phyloP scores from a whole-genome alignment of 1,139 yeast genomes.

The Meyerozyma elateridarum region DNA sequence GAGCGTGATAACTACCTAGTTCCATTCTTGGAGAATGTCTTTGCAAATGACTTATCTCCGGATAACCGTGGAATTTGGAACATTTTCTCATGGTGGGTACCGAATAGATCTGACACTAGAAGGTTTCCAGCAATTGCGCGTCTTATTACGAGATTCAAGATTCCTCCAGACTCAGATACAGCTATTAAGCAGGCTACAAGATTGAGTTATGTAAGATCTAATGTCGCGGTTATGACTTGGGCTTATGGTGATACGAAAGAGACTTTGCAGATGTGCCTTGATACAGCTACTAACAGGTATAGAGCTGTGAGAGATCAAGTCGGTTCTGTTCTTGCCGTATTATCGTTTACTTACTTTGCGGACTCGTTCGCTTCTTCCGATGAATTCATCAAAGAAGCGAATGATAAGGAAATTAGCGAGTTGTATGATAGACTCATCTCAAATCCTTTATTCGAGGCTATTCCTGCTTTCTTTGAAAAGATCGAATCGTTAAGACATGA shows the following conservation, averaged over 20 bases:
- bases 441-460: conserved; percentile 17
- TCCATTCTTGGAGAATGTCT: conserved; percentile 39
- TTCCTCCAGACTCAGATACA: conserved; percentile 53
- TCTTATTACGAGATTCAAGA: conserved; percentile 42
- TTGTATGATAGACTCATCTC: conserved; percentile 16
- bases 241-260: conserved; percentile 48
- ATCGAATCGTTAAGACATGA: conserved; percentile 42
- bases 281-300: conserved; percentile 56
- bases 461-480: conserved; percentile 36
- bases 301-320: conserved; percentile 70
- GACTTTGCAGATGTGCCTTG: conserved; percentile 46
- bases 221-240: conserved; percentile 55
- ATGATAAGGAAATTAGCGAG: conserved; percentile 17
- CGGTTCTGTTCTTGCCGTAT: conserved; percentile 58
- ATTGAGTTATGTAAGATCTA: conserved; percentile 52
- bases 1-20: conserved; percentile 46
- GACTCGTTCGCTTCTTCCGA: conserved; percentile 44
- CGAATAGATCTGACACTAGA: conserved; percentile 61
- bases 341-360: conserved; percentile 49
- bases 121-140: conserved; percentile 54
- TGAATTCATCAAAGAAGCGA: conserved; percentile 38
- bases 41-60: conserved; percentile 64
- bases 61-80: conserved; percentile 78
- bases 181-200: conserved; percentile 68
- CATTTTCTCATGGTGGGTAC: conserved; percentile 71